These are phyloP conservation scores for Fusarium denticulatum DNA, from an alignment of 2,329 filamentous ascomycete species.

Conservation along the genomic window DNA sequence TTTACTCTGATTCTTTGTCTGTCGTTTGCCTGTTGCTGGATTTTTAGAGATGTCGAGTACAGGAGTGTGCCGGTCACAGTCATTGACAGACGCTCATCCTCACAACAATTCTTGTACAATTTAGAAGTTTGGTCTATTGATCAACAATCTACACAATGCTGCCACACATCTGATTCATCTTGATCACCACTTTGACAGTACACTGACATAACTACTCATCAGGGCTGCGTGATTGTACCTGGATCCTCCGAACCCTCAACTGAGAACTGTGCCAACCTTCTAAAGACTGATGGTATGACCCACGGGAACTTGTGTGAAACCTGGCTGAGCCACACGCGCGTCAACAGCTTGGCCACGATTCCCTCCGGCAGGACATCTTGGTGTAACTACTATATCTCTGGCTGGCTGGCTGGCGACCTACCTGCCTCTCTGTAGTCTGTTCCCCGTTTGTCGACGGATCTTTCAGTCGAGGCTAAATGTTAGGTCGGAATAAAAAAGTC, in stretches of 20 bases:
- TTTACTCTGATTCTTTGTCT: slow-evolving; percentile 50
- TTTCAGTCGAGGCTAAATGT: slow-evolving; percentile 37
- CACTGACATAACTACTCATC: background rate
- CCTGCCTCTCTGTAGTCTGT: slow-evolving; percentile 7
- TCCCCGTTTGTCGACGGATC: slow-evolving; percentile 29
- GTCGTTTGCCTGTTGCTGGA: slow-evolving; percentile 45
- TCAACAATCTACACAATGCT: slow-evolving; percentile 43
- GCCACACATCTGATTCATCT: slow-evolving; percentile 13
- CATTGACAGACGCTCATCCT: slow-evolving; percentile 41
- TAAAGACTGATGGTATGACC: slow-evolving; percentile 2
- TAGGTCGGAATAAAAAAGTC: slow-evolving; percentile 1
- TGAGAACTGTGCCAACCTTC: slow-evolving; percentile 9
- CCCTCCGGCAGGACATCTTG: background rate
- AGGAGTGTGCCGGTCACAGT: slow-evolving; percentile 48
- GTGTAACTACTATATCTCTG: background rate
- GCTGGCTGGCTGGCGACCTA: background rate
- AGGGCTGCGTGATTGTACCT: background rate
- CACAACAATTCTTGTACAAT: slow-evolving; percentile 40
- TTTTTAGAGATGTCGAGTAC: slow-evolving; percentile 40
- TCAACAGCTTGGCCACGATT: slow-evolving; percentile 8
- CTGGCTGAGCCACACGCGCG: background rate
- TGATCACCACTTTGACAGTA: background rate
- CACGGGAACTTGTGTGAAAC: slow-evolving; percentile 17
- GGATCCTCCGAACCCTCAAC: background rate
- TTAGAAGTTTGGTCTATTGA: slow-evolving; percentile 37